Evolutionary conservation across 2,329 filamentous ascomycete species (phyloP).

Genomic region (Xylariaceae sp.): DNA sequence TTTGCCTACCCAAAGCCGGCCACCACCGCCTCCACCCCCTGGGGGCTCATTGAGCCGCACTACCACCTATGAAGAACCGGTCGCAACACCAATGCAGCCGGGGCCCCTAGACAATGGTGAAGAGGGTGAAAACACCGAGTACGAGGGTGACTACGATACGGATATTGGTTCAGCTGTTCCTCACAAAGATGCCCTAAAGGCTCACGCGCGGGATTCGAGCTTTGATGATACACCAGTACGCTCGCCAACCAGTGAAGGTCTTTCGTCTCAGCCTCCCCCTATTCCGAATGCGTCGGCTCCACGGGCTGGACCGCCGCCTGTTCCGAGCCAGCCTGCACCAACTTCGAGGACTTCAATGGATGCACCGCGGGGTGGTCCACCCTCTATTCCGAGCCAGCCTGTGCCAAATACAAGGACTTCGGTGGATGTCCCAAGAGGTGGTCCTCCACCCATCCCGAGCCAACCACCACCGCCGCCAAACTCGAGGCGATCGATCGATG

Average conservation of each 20-base stretch:
- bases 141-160: conserved; percentile 96
- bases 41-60: conserved; percentile 44
- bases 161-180: conserved; percentile 92
- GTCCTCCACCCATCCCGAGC: conserved; percentile 11
- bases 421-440: conserved; percentile 10
- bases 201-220: conserved; percentile 70
- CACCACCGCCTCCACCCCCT: conserved; percentile 61
- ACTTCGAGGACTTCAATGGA: conserved; percentile 57
- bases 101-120: conserved; percentile 46
- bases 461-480: conserved; percentile 6
- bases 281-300: conserved; percentile 47
- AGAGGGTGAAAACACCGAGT: conserved; percentile 80
- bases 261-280: conserved; percentile 46
- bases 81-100: conserved; percentile 33
- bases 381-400: conserved; percentile 9
- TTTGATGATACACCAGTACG: conserved; percentile 61
- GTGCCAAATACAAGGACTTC: conserved; percentile 7
- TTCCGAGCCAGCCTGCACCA: conserved; percentile 52
- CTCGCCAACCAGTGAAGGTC: conserved; percentile 41
- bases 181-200: conserved; percentile 86
- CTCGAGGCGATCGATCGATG: too few relatives aligned
- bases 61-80: conserved; percentile 49
- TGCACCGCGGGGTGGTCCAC: conserved; percentile 50
- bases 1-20: conserved; percentile 46
- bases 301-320: conserved; percentile 55